Base-by-base conservation (phyloP, 23 red algal species). In the Gracilaria domingensis region DNA sequence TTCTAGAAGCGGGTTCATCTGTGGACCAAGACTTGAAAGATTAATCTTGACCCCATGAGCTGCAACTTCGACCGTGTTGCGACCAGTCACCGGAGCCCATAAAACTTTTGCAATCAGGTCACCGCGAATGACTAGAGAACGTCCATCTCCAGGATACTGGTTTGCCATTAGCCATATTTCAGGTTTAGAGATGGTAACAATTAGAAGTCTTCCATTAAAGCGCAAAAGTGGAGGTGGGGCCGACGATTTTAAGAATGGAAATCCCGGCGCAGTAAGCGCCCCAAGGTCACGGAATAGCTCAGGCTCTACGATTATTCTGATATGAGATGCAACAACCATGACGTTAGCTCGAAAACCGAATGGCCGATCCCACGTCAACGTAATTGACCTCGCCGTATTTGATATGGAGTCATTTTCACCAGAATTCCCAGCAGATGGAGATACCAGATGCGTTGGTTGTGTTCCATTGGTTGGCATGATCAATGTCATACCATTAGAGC, bases 81-180 rank as follows among this genome's bases (percentile, higher is more conserved):
- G 92, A 33, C 82, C 84, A 6, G 92, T 94, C 16, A 94, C 92
- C 30, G 92, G 69, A 11, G 92, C 92, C 92, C 92, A 94, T 26
- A 87, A 42, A 20, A 94, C 83, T 75, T 94, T 94, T 8, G 92
- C 92, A 70, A 94, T 88, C 21, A 94, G 64, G 57, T 94, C 92
- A 40, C 92, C 92, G 49, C 92, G 44, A 71, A 94, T 87, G 30
- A 94, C 92, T 25, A 94, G 82, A 42, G 82, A 76, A 25, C 92
- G 82, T 14, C 75, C 82, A 51, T 94, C 92, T 12, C 83, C 92
- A 36, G 81, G 66, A 58, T 75, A 87, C 40, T 94, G 82, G 77
- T 88, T 87, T 58, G 92, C 82, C 83, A 87, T 87, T 32, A 94
- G 65, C 92, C 92, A 94, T 57, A 94, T 75, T 35, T 94, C 92